Evolutionary conservation across 164 flowering plant genomes (phyloP), one percentile per base, ranked within the genome.

Genomic region (Tetrastigma voinierianum): DNA sequence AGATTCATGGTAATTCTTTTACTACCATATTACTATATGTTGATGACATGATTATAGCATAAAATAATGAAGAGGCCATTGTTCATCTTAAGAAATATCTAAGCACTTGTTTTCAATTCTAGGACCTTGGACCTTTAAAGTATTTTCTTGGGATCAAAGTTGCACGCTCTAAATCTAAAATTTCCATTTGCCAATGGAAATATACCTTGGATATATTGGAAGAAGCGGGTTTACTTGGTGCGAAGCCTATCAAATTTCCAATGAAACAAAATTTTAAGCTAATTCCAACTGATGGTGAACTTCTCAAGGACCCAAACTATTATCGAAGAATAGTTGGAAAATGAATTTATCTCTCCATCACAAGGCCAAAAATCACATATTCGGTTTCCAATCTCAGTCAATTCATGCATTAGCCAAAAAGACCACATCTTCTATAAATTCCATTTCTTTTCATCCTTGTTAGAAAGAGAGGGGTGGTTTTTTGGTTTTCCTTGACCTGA

Each of bases 291-390:
- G 25, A 24, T 3, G 59, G 51, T n/a, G n/a, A n/a, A n/a, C n/a
- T n/a, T n/a, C n/a, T n/a, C n/a, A n/a, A n/a, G n/a, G n/a, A n/a
- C n/a, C 61, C 66, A 6, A 18, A 45, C 1, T 7, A 1, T 5
- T 72, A 76, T 18, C 9, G 70, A 3, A 63, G 10, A 10, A n/a
- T 72, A 13, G 17, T 71, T 18, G 72, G 79, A 0, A 5, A 60
- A 1, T 25, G 71, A 0, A 20, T 76, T 10, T 76, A 76, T 32
- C 25, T 76, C 2, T 67, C 72, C 14, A 59, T 76, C 17, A 63
- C 75, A 0, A 10, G 79, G 10, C 72, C 64, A 1, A 70, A 71
- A 6, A 12, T 76, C 0, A 2, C 57, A 0, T 67, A 18, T 21
- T 20, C 47, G 5, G 66, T 76, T 2, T 17, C 67, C 12, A 14